These are phyloP conservation scores for Litsea cubeba DNA, from an alignment of 164 flowering plant species.

Conservation along the genomic window DNA sequence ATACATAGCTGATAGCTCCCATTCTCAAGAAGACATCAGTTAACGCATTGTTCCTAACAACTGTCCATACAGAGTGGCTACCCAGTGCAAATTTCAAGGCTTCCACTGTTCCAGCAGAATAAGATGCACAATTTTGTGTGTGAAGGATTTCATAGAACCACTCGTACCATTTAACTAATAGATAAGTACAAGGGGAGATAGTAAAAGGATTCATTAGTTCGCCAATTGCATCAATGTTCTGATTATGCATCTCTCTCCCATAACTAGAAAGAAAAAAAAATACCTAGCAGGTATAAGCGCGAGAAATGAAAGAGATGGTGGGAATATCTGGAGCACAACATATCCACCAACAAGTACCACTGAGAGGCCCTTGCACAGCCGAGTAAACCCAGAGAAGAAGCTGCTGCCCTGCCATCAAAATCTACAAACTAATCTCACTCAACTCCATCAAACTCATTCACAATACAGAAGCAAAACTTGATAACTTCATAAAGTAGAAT, in stretches of 20 bases:
- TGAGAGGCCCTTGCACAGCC: slow-evolving; percentile 85
- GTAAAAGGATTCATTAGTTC: no score
- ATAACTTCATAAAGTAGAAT: no score
- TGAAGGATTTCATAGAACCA: no score
- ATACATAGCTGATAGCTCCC: neutral
- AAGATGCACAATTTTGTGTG: neutral
- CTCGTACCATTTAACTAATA: no score
- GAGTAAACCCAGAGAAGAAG: slow-evolving; percentile 59
- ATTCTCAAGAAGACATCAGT: no score
- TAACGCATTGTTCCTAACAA: neutral
- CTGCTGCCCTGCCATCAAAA: slow-evolving; percentile 40
- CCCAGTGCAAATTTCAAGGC: neutral
- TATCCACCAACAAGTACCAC: slow-evolving; percentile 70
- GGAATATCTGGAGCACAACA: slow-evolving; percentile 62
- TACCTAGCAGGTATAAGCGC: slow-evolving; percentile 96
- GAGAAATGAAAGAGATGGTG: slow-evolving; percentile 59
- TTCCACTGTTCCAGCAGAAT: neutral
- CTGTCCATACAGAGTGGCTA: neutral
- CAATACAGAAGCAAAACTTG: neutral
- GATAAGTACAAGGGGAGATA: no score
- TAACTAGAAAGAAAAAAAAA: neutral
- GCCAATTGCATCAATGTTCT: no score
- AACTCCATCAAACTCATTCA: slow-evolving; percentile 15
- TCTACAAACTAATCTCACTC: slow-evolving; percentile 17
- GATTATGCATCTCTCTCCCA: no score